Conservation (phyloP, 768 basidiomycete species). For the Russula foetens region DNA sequence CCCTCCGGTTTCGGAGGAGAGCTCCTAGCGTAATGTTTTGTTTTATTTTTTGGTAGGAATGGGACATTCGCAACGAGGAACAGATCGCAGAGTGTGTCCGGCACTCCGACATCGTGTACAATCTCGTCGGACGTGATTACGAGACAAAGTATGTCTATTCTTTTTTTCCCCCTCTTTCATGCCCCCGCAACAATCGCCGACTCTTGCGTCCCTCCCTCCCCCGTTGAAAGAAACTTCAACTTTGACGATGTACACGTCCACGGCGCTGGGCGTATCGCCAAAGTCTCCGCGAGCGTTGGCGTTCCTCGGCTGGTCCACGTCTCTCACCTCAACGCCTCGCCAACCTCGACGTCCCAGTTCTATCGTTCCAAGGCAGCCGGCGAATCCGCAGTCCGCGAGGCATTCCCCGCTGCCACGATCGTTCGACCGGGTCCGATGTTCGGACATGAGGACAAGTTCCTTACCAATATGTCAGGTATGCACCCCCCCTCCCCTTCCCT, state of each 20-base stretch:
- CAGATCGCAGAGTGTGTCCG: conserved; percentile 91
- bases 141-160: conserved; percentile 73
- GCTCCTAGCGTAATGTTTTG: neutral
- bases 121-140: conserved; percentile 88
- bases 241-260: conserved; percentile 73
- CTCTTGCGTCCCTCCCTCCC: neutral
- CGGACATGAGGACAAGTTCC: conserved; percentile 91
- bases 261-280: conserved; percentile 82
- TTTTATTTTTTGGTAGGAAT: conserved; percentile 55
- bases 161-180: neutral
- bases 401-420: conserved; percentile 81
- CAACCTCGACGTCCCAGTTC: conserved; percentile 68
- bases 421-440: conserved; percentile 79
- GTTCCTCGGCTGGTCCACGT: conserved; percentile 87
- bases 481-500: conserved; percentile 17
- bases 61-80: conserved; percentile 84
- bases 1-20: neutral
- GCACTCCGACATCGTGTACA: conserved; percentile 95
- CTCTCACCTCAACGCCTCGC: conserved; percentile 88
- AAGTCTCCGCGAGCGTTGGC: conserved; percentile 64
- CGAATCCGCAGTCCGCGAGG: conserved; percentile 77
- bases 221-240: conserved; percentile 90
- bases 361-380: conserved; percentile 88
- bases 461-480: conserved; percentile 89
- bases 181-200: neutral